Base-by-base conservation (phyloP, 169 alveolate genomes). In the Theileria parva region DNA sequence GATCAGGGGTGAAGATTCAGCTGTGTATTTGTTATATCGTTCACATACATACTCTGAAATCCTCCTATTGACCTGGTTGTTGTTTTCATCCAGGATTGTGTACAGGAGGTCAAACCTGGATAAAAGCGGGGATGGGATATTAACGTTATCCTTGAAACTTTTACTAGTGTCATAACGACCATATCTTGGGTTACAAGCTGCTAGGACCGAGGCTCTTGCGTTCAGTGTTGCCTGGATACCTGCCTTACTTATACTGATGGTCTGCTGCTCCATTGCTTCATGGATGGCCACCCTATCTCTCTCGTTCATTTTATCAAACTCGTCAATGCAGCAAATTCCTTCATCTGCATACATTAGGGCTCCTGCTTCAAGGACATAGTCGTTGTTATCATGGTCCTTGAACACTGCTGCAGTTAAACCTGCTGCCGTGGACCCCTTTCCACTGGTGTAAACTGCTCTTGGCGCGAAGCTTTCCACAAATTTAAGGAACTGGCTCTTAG, bases 181-280 rank as follows among this genome's bases (percentile, higher is more conserved):
- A 83, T 93, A 93, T 19, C 95, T 88, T 23, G 99, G 99, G 88
- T 97, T 98, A 13, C 99, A 98, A 30, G 99, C 99, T 15, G 99
- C 99, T 77, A 98, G 92, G n/a, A 98, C 97, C 32, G 99, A 95
- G 13, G 99, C 97, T 73, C 99, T 95, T 0, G 99, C 99, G 91
- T 96, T 97, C 39, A 97, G 88, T n/a, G 99, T 96, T 21, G 99
- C 99, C 71, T 96, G 98, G 7, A 97, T 96, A 48, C 99, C 99
- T 15, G 99, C 99, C 86, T 97, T 97, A 50, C 99, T 96, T 25
- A 97, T 96, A 19, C 99, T 95, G 13, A 97, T 97, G 15, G 99
- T 97, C 92, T 97, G 97, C 85, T 97, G 98, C 83, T 97, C 99
- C 99, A 97, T 97, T 50, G 99, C 99, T 87, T 97, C 99, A 87